Evolutionary conservation across 2,329 filamentous ascomycete species (phyloP).

Genomic region (Camptophora hylomeconis): DNA sequence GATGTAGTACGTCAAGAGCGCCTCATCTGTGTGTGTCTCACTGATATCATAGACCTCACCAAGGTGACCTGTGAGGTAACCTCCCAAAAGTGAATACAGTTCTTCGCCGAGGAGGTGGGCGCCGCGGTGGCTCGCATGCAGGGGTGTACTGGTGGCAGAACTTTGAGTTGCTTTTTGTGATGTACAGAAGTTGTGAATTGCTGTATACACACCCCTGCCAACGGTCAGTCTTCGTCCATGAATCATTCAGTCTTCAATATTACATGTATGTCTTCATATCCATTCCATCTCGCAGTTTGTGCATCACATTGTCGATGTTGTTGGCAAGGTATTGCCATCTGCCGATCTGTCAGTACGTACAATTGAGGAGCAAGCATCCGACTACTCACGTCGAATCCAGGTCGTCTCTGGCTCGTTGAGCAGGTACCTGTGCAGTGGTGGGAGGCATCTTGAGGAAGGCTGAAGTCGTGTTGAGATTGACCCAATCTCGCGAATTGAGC

Average conservation of each 20-base stretch:
- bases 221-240: slow-evolving; percentile 41
- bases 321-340: slow-evolving; percentile 85
- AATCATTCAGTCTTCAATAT: slow-evolving; percentile 19
- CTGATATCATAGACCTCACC: slow-evolving; percentile 57
- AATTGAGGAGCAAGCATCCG: slow-evolving; percentile 11
- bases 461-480: neutral
- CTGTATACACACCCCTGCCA: slow-evolving; percentile 34
- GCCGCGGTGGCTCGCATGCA: slow-evolving; percentile 37
- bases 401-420: slow-evolving; percentile 31
- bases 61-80: slow-evolving; percentile 71
- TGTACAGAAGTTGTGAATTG: slow-evolving; percentile 98
- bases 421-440: slow-evolving; percentile 10
- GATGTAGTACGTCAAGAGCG: slow-evolving; percentile 84
- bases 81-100: slow-evolving; percentile 79
- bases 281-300: slow-evolving; percentile 77
- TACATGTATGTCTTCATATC: slow-evolving; percentile 67
- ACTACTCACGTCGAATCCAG: slow-evolving; percentile 46
- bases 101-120: slow-evolving; percentile 93
- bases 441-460: slow-evolving; percentile 9
- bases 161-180: slow-evolving; percentile 82
- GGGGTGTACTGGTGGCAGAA: slow-evolving; percentile 29
- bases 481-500: no score
- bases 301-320: slow-evolving; percentile 88
- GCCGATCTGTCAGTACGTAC: slow-evolving; percentile 4
- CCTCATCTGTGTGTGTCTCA: slow-evolving; percentile 73